Percentiles rank a stretch among this genome's conserved stretches.
Conservation (phyloP, 2,329 filamentous ascomycete genomes). For the Fusarium sp. region DNA sequence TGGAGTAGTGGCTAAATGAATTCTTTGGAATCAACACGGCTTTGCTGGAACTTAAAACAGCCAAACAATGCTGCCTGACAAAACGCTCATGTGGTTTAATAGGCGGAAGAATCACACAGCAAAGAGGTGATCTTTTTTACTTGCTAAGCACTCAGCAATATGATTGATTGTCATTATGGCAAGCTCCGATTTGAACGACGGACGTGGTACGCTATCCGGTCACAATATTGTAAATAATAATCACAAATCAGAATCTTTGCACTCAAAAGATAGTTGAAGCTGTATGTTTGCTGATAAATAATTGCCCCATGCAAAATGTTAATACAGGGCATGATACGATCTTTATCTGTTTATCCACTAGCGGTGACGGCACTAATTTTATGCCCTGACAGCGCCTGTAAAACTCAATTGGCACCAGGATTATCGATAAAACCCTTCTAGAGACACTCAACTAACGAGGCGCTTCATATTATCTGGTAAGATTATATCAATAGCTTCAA, state of each 20-base stretch:
- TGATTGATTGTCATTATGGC: no score
- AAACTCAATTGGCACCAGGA: background rate
- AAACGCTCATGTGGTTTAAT: no score
- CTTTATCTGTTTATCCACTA: background rate
- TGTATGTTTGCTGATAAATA: rapidly evolving
- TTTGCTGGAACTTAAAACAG: background rate
- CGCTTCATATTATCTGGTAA: background rate
- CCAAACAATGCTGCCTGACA: no score
- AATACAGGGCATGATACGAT: background rate
- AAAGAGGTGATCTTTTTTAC: no score
- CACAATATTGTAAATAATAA: no score
- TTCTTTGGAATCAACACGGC: background rate
- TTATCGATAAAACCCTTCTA: constrained; percentile 5
- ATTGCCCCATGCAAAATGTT: background rate
- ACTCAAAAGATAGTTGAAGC: no score
- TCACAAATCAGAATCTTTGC: no score
- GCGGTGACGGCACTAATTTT: background rate
- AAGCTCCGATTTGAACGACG: no score
- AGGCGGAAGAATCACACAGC: no score
- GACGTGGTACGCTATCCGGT: no score
- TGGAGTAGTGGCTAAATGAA: background rate
- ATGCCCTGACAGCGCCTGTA: background rate
- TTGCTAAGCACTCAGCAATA: no score
- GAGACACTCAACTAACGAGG: background rate
- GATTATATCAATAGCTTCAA: constrained; percentile 13